phyloP scores from a whole-genome alignment of 2,329 filamentous ascomycete genomes.

The Plectosphaerella sp. region DNA sequence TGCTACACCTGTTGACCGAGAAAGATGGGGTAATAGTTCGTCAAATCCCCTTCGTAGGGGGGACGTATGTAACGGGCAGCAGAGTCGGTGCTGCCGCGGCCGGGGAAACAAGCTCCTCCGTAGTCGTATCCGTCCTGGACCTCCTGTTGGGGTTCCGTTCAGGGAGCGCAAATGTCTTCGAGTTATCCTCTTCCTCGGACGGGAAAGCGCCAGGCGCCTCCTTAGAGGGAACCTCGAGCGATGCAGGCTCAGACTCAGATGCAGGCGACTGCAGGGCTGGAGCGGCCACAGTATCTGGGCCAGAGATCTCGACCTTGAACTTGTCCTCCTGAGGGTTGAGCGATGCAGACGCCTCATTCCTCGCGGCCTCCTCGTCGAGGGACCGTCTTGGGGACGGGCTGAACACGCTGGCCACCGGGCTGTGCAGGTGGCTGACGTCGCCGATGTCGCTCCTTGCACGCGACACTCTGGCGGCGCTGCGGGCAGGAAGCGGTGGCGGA shows the following conservation, averaged over 20 bases:
- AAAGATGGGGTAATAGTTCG: too few species aligned
- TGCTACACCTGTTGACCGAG: too few species aligned
- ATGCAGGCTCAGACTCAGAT: not conserved
- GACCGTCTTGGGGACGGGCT: conserved; percentile 11
- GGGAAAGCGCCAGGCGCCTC: not conserved
- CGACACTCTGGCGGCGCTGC: conserved; percentile 66
- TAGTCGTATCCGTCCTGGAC: not conserved
- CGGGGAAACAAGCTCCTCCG: not conserved
- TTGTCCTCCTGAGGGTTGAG: conserved; percentile 1
- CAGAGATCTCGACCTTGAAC: not conserved
- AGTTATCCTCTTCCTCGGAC: not conserved
- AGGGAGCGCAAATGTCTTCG: not conserved
- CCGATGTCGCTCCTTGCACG: conserved; percentile 53
- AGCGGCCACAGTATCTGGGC: too few species aligned
- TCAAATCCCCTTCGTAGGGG: too few species aligned
- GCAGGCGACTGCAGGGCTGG: not conserved
- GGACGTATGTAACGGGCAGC: too few species aligned
- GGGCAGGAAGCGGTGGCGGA: conserved; percentile 70
- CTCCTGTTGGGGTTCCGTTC: not conserved
- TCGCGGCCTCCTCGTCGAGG: conserved; percentile 10
- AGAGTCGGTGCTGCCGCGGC: too few species aligned
- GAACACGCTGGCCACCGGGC: conserved; percentile 48
- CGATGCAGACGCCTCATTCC: conserved; percentile 10
- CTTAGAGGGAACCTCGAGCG: not conserved
- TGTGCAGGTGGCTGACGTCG: conserved; percentile 48